Evolutionary conservation across 306 rosid genomes (phyloP), one percentile per base, ranked within the genome.

Genomic region (Coriaria nepalensis): DNA sequence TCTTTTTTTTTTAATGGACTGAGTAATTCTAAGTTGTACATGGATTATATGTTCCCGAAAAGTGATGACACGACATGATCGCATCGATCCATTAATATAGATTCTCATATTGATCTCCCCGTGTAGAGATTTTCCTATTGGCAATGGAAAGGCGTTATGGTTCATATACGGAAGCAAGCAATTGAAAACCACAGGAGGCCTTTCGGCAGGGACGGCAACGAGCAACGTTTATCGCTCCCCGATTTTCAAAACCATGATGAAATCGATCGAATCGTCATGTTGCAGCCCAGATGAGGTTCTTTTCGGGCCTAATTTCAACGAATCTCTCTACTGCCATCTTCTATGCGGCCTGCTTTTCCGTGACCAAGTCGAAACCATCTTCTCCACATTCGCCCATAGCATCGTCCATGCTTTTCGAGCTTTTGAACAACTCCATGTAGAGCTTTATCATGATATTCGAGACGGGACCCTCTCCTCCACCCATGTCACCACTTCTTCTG

Each of bases 231-330:
- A 63, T 69, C 65, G 80, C 2, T 37, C 64, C 51, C 38, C 70
- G 0, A 54, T 50, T 32, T 84, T 41, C 71, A 77, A 59, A 9
- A 13, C 0, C 2, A 13, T 69, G 2, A 88, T 84, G 95, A 59
- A 57, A 53, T 52, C 73, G 9, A 57, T 84, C 37, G 72, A 66
- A 8, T 66, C 84, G 5, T 73, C 46, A 5, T 53, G 70, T 51
- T 73, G 88, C 64, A 83, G 97, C 74, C 97, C 97, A 0, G 82
- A 78, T 40, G 95, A 72, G 49, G 93, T 88, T 5, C 70, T 84
- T 10, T 88, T 78, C 8, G 86, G 90, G 37, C 57, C 83, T 7
- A 95, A 88, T 67, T 88, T 76, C 57, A 78, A 78, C 49, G 93
- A 88, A 53, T 78, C 97, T 2, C 15, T 88, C 2, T 88, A 88